phyloP scores from a whole-genome alignment of 2,329 filamentous ascomycete species.

The Epicoccum nigrum region DNA sequence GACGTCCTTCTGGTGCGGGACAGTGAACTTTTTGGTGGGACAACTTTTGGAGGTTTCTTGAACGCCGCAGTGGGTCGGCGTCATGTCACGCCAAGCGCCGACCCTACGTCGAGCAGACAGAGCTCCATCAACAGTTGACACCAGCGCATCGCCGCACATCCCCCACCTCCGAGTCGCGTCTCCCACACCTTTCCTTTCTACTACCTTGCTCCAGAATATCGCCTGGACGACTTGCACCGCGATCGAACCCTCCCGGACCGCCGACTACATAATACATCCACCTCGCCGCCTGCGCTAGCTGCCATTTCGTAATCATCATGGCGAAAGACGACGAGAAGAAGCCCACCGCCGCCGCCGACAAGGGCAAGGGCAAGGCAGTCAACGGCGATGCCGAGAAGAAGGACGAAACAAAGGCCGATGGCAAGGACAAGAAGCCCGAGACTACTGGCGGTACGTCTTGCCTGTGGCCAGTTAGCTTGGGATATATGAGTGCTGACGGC shows the following conservation, averaged over 20 bases:
- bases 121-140: conserved; percentile 41
- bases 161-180: conserved; percentile 19
- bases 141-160: conserved; percentile 23
- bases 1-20: conserved; percentile 1
- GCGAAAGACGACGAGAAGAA: conserved; percentile 90
- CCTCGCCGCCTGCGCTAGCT: conserved; percentile 46
- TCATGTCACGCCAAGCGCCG: conserved; percentile 13
- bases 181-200: conserved; percentile 1
- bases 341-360: conserved; percentile 81
- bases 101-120: conserved; percentile 15
- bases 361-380: conserved; percentile 93
- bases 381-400: conserved; percentile 67
- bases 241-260: conserved; percentile 19
- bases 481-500: conserved; percentile 34
- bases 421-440: conserved; percentile 76
- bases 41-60: conserved; percentile 33
- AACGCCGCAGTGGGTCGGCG: conserved; percentile 14
- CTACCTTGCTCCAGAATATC: conserved; percentile 1
- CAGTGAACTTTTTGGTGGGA: conserved; percentile 16
- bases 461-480: conserved; percentile 5
- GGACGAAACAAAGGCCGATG: conserved; percentile 69
- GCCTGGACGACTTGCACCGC: conserved; percentile 13
- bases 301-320: conserved; percentile 63
- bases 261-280: conserved; percentile 15
- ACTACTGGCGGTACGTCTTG: conserved; percentile 59